phyloP scores from a whole-genome alignment of 495 filamentous ascomycete species.

The Aspergillus incahuasiensis region DNA sequence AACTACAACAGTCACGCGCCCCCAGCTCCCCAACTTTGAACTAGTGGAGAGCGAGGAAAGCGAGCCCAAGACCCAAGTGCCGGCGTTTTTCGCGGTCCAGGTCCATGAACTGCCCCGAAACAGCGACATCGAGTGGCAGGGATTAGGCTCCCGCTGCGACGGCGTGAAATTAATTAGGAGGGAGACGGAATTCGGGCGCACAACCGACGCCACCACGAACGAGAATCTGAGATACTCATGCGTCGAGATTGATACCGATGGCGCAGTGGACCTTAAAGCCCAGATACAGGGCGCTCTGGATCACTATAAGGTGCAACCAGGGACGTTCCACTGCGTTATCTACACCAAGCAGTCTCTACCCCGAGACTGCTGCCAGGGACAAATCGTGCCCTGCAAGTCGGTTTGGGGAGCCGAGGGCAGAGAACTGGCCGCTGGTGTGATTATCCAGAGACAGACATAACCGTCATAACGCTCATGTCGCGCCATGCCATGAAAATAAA shows the following conservation, averaged over 20 bases:
- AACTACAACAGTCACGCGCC: slow-evolving; percentile 8
- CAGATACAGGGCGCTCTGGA: slow-evolving; percentile 21
- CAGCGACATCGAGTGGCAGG: slow-evolving; percentile 72
- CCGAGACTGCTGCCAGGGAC: slow-evolving; percentile 26
- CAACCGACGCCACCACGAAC: slow-evolving; percentile 21
- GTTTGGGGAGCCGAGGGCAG: slow-evolving; percentile 42
- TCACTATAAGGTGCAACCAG: slow-evolving; percentile 7
- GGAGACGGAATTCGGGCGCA: slow-evolving; percentile 13
- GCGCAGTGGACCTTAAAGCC: slow-evolving; percentile 16
- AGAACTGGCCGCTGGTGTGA: slow-evolving; percentile 33
- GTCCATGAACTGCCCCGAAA: slow-evolving; percentile 66
- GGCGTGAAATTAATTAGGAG: slow-evolving; percentile 18
- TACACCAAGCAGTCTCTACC: slow-evolving; percentile 31
- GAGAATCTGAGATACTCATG: slow-evolving; percentile 23
- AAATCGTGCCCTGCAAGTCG: slow-evolving; percentile 44
- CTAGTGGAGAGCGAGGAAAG: slow-evolving; percentile 22
- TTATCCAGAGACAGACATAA: slow-evolving; percentile 28
- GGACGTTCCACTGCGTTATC: slow-evolving; percentile 28
- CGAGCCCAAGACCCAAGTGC: slow-evolving; percentile 21
- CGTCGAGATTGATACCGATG: slow-evolving; percentile 27
- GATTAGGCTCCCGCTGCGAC: slow-evolving; percentile 35
- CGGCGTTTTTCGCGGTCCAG: slow-evolving; percentile 68
- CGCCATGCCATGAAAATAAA: neutral
- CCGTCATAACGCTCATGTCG: too few relatives aligned
- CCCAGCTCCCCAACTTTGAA: slow-evolving; percentile 29